phyloP scores from a whole-genome alignment of 148 eudicot genomes.

The Rhododendron griersonianum region DNA sequence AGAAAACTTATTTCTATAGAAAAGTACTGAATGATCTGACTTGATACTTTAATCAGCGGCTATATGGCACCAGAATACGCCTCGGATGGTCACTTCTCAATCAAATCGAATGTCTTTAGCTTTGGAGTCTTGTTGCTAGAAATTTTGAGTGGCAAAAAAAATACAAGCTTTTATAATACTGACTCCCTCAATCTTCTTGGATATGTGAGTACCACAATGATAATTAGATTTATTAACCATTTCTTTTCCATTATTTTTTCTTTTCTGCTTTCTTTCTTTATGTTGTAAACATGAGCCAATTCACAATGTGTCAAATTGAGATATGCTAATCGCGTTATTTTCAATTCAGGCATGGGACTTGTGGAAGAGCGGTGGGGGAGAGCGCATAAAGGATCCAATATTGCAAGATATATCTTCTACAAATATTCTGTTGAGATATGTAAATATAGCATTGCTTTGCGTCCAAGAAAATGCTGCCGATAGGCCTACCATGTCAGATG shows the following conservation, averaged over 20 bases:
- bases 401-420: not conserved
- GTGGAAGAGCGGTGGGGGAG: not conserved
- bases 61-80: not conserved
- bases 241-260: not conserved
- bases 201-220: not conserved
- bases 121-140: not conserved
- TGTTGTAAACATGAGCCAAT: not conserved
- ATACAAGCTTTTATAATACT: not conserved
- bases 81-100: not conserved
- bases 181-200: not conserved
- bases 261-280: not conserved
- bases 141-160: not conserved
- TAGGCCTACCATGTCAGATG: constrained; percentile 3
- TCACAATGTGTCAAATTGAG: not conserved
- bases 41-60: not conserved
- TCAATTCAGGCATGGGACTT: not conserved
- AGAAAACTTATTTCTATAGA: too few species aligned
- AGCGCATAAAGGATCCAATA: not conserved
- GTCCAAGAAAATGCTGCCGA: constrained; percentile 6
- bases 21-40: not conserved
- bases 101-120: not conserved
- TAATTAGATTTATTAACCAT: too few species aligned
- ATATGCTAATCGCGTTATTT: not conserved
- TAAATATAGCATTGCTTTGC: not conserved
- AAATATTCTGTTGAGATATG: not conserved